These are phyloP conservation scores for Teunomyces cretensis DNA, from an alignment of 805 yeast species.

Conservation along the genomic window DNA sequence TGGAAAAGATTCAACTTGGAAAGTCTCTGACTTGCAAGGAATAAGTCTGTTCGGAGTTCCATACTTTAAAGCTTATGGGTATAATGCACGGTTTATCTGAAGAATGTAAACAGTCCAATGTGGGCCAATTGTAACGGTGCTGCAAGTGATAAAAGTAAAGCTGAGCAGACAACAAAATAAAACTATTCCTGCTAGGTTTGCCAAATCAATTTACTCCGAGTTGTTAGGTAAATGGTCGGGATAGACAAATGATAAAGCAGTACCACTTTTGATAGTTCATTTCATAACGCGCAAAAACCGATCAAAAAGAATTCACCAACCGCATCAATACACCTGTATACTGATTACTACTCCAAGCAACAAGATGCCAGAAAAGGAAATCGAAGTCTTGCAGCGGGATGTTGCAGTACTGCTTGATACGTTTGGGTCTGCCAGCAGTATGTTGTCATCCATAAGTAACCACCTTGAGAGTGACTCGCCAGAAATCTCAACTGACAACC, in stretches of 20 bases:
- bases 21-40: conserved; percentile 37
- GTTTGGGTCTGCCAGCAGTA: neutral
- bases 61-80: neutral
- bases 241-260: too few species aligned
- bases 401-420: neutral
- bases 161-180: too few species aligned
- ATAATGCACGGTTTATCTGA: neutral
- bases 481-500: neutral
- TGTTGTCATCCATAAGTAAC: neutral
- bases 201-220: too few species aligned
- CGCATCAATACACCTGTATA: neutral
- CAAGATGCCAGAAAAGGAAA: neutral
- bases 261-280: too few species aligned
- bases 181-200: too few species aligned
- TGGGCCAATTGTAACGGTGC: too few species aligned
- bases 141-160: too few species aligned
- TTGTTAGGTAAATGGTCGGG: too few species aligned
- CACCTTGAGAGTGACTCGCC: neutral
- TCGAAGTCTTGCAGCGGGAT: neutral
- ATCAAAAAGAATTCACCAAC: neutral
- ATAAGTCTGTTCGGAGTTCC: conserved; percentile 21
- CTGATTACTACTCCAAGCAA: neutral
- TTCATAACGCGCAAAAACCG: neutral
- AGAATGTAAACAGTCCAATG: neutral
- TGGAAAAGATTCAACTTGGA: conserved; percentile 60